Conservation (phyloP, 2,329 filamentous ascomycete genomes). For the Aspergillus arachidicola region DNA sequence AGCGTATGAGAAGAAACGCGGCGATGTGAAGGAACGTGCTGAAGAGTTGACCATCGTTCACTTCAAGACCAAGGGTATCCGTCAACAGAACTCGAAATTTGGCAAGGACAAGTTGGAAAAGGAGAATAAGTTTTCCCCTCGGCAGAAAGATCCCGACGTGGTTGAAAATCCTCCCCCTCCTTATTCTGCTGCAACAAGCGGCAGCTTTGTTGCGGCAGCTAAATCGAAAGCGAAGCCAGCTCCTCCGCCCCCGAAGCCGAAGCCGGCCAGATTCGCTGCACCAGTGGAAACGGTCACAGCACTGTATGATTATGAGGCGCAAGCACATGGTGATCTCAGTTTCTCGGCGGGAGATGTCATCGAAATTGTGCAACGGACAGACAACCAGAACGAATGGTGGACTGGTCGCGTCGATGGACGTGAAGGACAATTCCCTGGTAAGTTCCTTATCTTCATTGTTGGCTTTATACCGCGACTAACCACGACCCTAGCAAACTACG, state of each 20-base stretch:
- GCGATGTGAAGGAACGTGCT: conserved; percentile 83
- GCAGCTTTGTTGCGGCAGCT: conserved; percentile 54
- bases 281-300: conserved; percentile 82
- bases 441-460: conserved; percentile 30
- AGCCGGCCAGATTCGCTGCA: conserved; percentile 73
- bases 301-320: conserved; percentile 93
- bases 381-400: conserved; percentile 98
- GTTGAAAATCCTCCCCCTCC: conserved; percentile 69
- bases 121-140: conserved; percentile 39
- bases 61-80: conserved; percentile 83
- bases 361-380: conserved; percentile 80
- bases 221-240: conserved; percentile 73
- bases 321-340: conserved; percentile 90
- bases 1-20: conserved; percentile 85
- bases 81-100: conserved; percentile 36
- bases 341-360: conserved; percentile 88
- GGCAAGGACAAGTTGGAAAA: conserved; percentile 39
- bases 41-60: conserved; percentile 84
- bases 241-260: conserved; percentile 74
- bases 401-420: conserved; percentile 76
- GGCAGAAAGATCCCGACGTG: conserved; percentile 46
- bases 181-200: conserved; percentile 58
- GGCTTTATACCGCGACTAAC: conserved; percentile 13
- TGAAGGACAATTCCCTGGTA: conserved; percentile 93
- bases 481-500: conserved; percentile 38